These are phyloP conservation scores for Cercospora zeina DNA, from an alignment of 2,329 filamentous ascomycete genomes.

Conservation along the genomic window DNA sequence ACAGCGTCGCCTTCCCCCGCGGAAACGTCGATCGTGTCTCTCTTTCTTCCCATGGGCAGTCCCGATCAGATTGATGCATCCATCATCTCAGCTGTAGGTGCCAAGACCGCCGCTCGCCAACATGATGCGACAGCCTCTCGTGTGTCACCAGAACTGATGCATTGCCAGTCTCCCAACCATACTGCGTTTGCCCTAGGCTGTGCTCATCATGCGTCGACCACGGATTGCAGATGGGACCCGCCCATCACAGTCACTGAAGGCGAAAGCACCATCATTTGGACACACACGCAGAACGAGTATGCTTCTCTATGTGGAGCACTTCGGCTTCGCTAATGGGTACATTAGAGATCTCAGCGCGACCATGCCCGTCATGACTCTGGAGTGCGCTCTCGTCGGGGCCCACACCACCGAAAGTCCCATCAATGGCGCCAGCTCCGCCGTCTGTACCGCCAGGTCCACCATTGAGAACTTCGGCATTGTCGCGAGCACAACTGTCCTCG, in stretches of 20 bases:
- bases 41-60: slow-evolving; percentile 27
- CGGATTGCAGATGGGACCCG: slow-evolving; percentile 30
- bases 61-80: slow-evolving; percentile 28
- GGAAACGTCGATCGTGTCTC: slow-evolving; percentile 20
- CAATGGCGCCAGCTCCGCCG: slow-evolving; percentile 29
- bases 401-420: slow-evolving; percentile 25
- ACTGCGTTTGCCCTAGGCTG: slow-evolving; percentile 37
- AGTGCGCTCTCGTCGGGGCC: slow-evolving; percentile 34
- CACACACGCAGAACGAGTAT: slow-evolving; percentile 26
- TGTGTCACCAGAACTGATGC: not conserved
- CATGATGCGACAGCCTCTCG: not conserved
- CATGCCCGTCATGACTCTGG: slow-evolving; percentile 25
- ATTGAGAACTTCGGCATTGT: slow-evolving; percentile 32
- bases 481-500: slow-evolving; percentile 36
- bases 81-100: slow-evolving; percentile 25
- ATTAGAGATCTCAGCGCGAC: slow-evolving; percentile 13
- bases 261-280: slow-evolving; percentile 32
- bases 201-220: slow-evolving; percentile 19
- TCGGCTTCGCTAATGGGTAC: not conserved
- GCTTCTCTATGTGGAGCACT: not conserved
- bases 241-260: slow-evolving; percentile 38
- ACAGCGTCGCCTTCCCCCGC: slow-evolving; percentile 3
- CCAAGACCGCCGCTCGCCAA: not conserved
- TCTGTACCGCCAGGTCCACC: slow-evolving; percentile 30
- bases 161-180: slow-evolving; percentile 26